Evolutionary conservation across 441 rosid species (phyloP).

Genomic region (Kokia cookei): DNA sequence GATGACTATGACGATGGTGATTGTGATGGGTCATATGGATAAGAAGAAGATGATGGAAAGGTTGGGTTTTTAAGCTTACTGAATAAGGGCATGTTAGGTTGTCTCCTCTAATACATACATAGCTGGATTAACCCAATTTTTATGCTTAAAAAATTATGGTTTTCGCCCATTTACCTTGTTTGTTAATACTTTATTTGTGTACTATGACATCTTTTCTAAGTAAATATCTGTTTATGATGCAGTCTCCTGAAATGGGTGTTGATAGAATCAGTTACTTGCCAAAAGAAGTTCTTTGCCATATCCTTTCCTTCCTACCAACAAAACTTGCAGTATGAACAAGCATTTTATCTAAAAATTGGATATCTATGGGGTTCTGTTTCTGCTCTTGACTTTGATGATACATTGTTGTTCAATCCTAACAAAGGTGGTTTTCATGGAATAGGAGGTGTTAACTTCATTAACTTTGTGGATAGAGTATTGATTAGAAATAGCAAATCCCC

Average conservation of each 20-base stretch:
- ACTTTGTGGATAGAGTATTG: not conserved
- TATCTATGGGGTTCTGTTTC: not conserved
- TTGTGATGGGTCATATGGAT: not conserved
- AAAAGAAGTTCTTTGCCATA: not conserved
- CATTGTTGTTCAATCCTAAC: not conserved
- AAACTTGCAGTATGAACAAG: not conserved
- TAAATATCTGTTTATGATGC: not conserved
- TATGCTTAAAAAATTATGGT: not conserved
- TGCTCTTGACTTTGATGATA: not conserved
- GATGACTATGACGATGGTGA: not conserved
- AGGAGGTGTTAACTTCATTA: not conserved
- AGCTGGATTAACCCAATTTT: not conserved
- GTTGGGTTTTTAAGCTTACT: not conserved
- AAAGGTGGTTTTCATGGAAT: not conserved
- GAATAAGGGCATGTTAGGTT: not conserved
- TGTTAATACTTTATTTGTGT: not conserved
- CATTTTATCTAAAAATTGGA: not conserved
- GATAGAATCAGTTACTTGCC: not conserved
- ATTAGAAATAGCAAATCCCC: not conserved
- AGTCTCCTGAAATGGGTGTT: not conserved
- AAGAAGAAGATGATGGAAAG: not conserved
- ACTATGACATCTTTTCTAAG: not conserved
- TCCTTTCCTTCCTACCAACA: not conserved
- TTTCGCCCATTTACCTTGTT: not conserved
- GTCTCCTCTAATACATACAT: not conserved